A percentile compares a stretch with the other conserved stretches of the same genome.
Evolutionary conservation across 2,329 filamentous ascomycete genomes (phyloP).

Genomic region (Beauveria varroae): DNA sequence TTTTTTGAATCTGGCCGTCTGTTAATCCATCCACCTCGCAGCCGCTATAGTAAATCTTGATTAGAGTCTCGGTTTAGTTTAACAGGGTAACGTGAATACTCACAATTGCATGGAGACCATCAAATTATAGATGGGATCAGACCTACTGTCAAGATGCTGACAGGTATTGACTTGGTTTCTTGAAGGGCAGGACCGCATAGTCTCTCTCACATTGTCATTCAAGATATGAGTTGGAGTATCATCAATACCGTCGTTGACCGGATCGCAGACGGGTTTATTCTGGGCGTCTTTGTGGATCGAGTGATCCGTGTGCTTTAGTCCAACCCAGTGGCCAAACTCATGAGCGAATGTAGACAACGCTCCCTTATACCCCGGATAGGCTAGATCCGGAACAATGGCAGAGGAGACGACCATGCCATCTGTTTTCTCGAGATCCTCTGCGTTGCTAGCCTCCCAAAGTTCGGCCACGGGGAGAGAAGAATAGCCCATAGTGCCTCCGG

Average conservation of each 20-base stretch:
- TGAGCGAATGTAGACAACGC: neutral
- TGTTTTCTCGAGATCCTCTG: neutral
- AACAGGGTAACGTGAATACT: neutral
- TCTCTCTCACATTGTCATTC: fast-evolving
- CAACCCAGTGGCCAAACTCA: neutral
- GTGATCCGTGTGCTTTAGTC: neutral
- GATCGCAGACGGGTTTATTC: neutral
- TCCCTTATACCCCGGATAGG: too few species aligned
- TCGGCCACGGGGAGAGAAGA: too few species aligned
- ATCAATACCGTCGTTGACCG: neutral
- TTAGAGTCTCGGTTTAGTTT: neutral
- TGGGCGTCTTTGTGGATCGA: neutral
- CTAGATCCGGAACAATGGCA: too few species aligned
- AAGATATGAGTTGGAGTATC: neutral
- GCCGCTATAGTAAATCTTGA: neutral
- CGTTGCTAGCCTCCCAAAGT: neutral
- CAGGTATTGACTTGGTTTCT: neutral
- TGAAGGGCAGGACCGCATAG: neutral
- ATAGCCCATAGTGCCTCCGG: too few species aligned
- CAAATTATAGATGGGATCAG: neutral
- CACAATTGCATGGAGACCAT: neutral
- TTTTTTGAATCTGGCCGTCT: neutral
- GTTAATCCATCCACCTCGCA: neutral
- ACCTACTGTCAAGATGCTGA: neutral
- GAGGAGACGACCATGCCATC: neutral